Conservation (phyloP, 768 basidiomycete genomes). For the Suillus spraguei region DNA sequence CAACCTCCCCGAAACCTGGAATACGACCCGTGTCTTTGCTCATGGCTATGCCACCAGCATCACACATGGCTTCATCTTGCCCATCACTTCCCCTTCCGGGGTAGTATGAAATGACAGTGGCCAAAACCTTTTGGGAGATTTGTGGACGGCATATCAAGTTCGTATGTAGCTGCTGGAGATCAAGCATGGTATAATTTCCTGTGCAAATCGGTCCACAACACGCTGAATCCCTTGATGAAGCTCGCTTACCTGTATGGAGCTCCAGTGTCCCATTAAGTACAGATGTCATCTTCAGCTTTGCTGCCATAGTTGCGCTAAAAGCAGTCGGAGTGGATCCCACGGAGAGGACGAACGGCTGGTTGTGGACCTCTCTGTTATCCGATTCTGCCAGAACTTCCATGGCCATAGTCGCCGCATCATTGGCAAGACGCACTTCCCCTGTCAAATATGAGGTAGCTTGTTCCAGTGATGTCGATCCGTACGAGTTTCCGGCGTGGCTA, state of each 20-base stretch:
- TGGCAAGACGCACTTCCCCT: slow-evolving; percentile 70
- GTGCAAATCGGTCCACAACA: slow-evolving; percentile 9
- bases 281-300: slow-evolving; percentile 44
- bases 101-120: slow-evolving; percentile 81
- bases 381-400: slow-evolving; percentile 46
- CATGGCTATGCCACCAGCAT: slow-evolving; percentile 85
- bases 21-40: slow-evolving; percentile 84
- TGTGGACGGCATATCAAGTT: slow-evolving; percentile 54
- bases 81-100: slow-evolving; percentile 63
- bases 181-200: slow-evolving; percentile 84
- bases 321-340: slow-evolving; percentile 91
- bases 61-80: slow-evolving; percentile 76
- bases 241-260: slow-evolving; percentile 66
- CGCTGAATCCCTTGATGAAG: not conserved
- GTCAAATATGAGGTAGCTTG: slow-evolving; percentile 70
- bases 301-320: slow-evolving; percentile 66
- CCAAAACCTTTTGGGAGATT: slow-evolving; percentile 69
- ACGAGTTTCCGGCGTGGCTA: slow-evolving; percentile 76
- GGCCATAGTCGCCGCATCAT: slow-evolving; percentile 60
- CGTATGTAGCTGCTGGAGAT: slow-evolving; percentile 84
- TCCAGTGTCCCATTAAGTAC: slow-evolving; percentile 66
- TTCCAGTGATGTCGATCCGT: slow-evolving; percentile 68
- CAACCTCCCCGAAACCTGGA: slow-evolving; percentile 70
- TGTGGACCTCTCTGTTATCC: slow-evolving; percentile 33
- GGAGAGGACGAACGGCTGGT: slow-evolving; percentile 66